Evolutionary conservation across 371 early-diverging fungal species (phyloP), one percentile per base, ranked within the genome.

Genomic region (Mortierella sp.): DNA sequence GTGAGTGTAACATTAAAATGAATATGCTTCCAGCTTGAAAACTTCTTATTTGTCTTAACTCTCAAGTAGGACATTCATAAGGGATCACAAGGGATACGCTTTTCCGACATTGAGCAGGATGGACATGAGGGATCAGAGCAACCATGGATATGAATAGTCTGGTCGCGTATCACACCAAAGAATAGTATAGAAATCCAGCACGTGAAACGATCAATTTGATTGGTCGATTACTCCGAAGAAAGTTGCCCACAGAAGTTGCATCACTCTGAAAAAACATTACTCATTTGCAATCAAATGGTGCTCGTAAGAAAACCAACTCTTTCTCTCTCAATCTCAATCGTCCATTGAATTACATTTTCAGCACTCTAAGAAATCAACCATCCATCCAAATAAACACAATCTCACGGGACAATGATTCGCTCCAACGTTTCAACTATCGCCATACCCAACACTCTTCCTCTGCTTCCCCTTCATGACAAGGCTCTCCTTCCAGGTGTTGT

Each of bases 401-500:
- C 47, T 13, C 47, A 19, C 13, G 6, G 6, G n/a, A 28, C 34
- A 26, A 77, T 79, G 80, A 73, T 66, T 65, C 80, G 80, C 43
- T 42, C 74, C 54, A 63, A 64, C 47, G 67, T 70, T 3, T 64
- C 59, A 32, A 35, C 80, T 54, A 66, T 74, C 56, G 66, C 70
- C 56, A 73, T 79, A 32, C 80, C 80, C 6, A 63, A 59, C 59
- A 73, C 74, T 2, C 56, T 79, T 28, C 70, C 80, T 19, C 15
- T 79, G 37, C 70, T 79, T 2, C 70, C 67, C 9, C 55, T 79
- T 58, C 79, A 72, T 28, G 73, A 79, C 64, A 72, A 73, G 56
- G 79, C 73, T 17, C 56, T 79, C 23, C 35, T 79, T 37, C 79
- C 79, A 22, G 79, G 79, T 8, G 70, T 79, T 1, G 79, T 79